A percentile compares a stretch with the other conserved stretches of the same genome.
Evolutionary conservation across 164 flowering plant genomes (phyloP).

Genomic region (Brasenia schreberi): DNA sequence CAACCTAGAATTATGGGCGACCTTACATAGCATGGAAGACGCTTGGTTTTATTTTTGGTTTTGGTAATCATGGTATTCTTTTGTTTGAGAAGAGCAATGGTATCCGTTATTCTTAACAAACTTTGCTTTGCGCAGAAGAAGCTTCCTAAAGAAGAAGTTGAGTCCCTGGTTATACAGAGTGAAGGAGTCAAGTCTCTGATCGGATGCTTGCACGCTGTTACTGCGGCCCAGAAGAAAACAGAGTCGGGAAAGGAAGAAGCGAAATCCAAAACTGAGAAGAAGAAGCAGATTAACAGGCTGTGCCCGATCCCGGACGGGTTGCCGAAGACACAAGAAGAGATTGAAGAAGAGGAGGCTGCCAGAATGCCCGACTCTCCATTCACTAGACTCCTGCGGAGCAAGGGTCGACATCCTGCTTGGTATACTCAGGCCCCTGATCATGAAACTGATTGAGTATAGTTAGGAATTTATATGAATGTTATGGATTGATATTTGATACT

Average conservation of each 20-base stretch:
- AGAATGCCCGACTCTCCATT: conserved; percentile 75
- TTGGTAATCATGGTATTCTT: no score
- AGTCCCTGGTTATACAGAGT: conserved; percentile 41
- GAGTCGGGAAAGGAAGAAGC: conserved; percentile 10
- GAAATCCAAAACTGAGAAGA: conserved; percentile 6
- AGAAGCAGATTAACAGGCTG: conserved; percentile 7
- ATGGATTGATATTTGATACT: not conserved
- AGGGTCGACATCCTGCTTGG: conserved; percentile 63
- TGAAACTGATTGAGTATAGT: conserved; percentile 43
- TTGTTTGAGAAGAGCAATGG: no score
- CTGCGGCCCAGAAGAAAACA: conserved; percentile 22
- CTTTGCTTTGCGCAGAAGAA: conserved; percentile 25
- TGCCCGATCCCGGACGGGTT: conserved; percentile 69
- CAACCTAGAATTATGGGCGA: no score
- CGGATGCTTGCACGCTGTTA: conserved; percentile 42
- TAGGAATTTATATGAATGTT: not conserved
- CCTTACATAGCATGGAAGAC: no score
- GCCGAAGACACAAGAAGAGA: conserved; percentile 53
- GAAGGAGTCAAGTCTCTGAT: conserved; percentile 58
- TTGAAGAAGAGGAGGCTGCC: conserved; percentile 70
- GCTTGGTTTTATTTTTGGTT: no score
- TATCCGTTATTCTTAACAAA: not conserved
- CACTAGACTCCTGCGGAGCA: conserved; percentile 65
- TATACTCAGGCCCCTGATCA: conserved; percentile 67
- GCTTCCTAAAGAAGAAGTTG: conserved; percentile 47